Percentiles rank a stretch among this genome's conserved stretches.
phyloP scores from a whole-genome alignment of 2,329 filamentous ascomycete species.

The Neofusicoccum sp. region DNA sequence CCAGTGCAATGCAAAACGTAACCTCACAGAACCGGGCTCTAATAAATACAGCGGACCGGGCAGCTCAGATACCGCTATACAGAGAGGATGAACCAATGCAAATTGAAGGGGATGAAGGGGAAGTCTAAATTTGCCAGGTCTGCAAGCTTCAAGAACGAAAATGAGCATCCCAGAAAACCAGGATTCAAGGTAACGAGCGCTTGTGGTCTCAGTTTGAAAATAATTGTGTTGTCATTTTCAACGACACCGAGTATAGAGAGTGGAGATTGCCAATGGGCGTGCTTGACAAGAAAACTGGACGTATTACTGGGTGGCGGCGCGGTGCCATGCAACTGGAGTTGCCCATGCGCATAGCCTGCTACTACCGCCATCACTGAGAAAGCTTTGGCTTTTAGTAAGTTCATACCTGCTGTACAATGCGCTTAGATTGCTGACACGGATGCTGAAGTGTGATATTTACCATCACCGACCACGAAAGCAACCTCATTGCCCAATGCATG shows the following conservation, averaged over 20 bases:
- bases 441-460: slow-evolving; percentile 92
- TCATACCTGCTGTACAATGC: no score
- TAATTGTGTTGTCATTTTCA: background rate
- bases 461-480: slow-evolving; percentile 75
- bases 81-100: slow-evolving; percentile 66
- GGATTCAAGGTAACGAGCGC: slow-evolving; percentile 86
- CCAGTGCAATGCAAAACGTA: slow-evolving; percentile 90
- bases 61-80: no score
- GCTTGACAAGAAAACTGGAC: no score
- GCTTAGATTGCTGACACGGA: no score
- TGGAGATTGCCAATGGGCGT: slow-evolving; percentile 38
- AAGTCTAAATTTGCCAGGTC: slow-evolving; percentile 82
- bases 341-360: slow-evolving; percentile 92
- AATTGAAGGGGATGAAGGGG: slow-evolving; percentile 76
- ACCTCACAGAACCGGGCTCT: no score
- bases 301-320: slow-evolving; percentile 25
- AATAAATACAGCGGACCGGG: no score
- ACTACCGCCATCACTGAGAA: slow-evolving; percentile 88
- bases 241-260: slow-evolving; percentile 33
- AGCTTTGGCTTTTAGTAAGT: slow-evolving; percentile 79
- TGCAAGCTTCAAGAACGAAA: slow-evolving; percentile 88
- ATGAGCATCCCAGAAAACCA: slow-evolving; percentile 82
- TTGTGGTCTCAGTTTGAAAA: slow-evolving; percentile 55
- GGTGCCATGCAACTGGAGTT: slow-evolving; percentile 71
- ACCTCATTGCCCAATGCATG: slow-evolving; percentile 77